These are phyloP conservation scores for Lactifluus rugatus DNA, from an alignment of 768 basidiomycete genomes.

Conservation along the genomic window DNA sequence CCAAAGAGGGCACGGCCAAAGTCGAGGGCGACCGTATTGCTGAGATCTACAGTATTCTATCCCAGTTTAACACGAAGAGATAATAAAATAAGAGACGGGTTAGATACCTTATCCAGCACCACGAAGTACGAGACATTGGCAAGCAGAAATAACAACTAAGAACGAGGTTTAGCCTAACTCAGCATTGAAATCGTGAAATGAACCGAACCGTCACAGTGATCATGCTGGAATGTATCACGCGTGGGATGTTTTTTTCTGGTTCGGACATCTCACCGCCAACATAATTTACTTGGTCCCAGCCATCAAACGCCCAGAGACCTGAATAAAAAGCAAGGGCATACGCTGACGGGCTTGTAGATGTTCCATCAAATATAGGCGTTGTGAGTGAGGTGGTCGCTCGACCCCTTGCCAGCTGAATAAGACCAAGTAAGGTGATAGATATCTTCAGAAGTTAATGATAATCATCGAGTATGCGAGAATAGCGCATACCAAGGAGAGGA, in stretches of 20 bases:
- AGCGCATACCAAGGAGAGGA: constrained; percentile 52
- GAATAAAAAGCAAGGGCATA: constrained; percentile 95
- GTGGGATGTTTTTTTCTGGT: constrained; percentile 78
- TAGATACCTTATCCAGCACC: constrained; percentile 68
- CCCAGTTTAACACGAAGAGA: constrained; percentile 1
- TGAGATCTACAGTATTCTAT: constrained; percentile 56
- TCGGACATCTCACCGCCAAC: constrained; percentile 83
- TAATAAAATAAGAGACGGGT: neutral
- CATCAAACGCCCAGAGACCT: constrained; percentile 91
- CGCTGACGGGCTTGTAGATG: constrained; percentile 67
- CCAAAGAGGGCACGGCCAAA: constrained; percentile 86
- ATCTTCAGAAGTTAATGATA: constrained; percentile 34
- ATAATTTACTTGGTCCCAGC: constrained; percentile 91
- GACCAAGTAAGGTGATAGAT: constrained; percentile 66
- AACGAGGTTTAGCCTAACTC: constrained; percentile 9
- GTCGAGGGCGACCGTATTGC: constrained; percentile 85
- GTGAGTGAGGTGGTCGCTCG: constrained; percentile 58
- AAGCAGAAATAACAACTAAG: constrained; percentile 62
- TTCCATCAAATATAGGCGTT: constrained; percentile 58
- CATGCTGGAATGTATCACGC: constrained; percentile 90
- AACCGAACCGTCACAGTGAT: constrained; percentile 56
- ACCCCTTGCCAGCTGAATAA: constrained; percentile 67
- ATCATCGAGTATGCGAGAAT: neutral
- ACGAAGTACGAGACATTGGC: constrained; percentile 89
- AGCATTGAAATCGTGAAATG: neutral